Evolutionary conservation across 306 rosid species (phyloP), one percentile per base, ranked within the genome.

Genomic region (Styphnolobium japonicum): DNA sequence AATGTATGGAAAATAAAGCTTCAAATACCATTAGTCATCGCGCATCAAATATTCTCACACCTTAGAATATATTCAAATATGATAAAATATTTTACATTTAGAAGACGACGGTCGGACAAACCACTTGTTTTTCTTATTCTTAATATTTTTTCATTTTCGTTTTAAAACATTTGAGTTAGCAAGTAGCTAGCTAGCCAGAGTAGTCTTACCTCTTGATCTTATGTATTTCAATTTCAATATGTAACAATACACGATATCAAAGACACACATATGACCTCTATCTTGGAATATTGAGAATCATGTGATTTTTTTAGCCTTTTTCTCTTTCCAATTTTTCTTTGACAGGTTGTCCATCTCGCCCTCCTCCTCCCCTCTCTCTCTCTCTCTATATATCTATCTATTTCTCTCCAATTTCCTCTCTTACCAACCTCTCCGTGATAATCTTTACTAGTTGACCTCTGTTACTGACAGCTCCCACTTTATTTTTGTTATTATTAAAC

Each of bases 71-170:
- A 82, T 82, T 49, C 67, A 65, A 56, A 65, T 65, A 83, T 60
- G 6, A 75, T 82, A 75, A 37, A 69, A 58, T 76, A 83, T 49
- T 58, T 66, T 83, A 37, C 76, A 76, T 49, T 81, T 40, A 82
- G 85, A 82, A 87, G 95, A 92, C 97, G 80, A 86, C 75, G 88
- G 97, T 92, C 93, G 93, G 93, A 79, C 77, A 67, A 81, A 73
- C 52, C 71, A 57, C 65, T 74, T 72, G 3, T 76, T 66, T 63
- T 40, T 31, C 21, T 57, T 10, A 12, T 29, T 73, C 10, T 58
- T 64, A 22, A 60, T 51, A 2, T 37, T 7, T 29, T 75, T 27
- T 15, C n/a, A 43, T 78, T 55, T 58, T 73, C 9, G 16, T 39
- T 68, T 58, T 76, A 15, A 36, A 77, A 69, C 48, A 81, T 81